Evolutionary conservation across 2,329 filamentous ascomycete species (phyloP), one percentile per base, ranked within the genome.

Genomic region (Fusarium beomiforme): DNA sequence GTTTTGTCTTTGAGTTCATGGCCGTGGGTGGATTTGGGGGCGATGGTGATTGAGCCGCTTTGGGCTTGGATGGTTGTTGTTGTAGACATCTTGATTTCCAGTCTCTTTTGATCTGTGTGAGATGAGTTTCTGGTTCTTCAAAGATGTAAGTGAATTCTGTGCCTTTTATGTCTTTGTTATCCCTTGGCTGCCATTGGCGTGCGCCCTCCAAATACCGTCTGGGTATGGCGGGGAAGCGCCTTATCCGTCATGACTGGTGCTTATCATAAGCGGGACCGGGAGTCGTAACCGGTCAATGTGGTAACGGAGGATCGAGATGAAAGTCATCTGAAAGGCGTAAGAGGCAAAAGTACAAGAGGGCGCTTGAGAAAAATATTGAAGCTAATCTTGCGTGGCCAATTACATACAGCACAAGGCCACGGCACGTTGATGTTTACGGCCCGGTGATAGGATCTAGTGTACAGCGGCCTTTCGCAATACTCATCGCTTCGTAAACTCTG

Each of bases 1-100:
- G 75, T 76, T 44, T 75, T 76, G 57, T 67, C 46, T 8, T 55
- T 61, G 10, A 76, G 59, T 44, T 76, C 75, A 49, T 73, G 59
- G 50, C 75, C 75, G 19, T 76, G 74, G 24, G 49, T 62, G 60
- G 7, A 24, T 36, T 55, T 76, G 69, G 29, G 63, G 66, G 17
- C 26, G 43, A 69, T 51, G 58, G 59, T 71, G 21, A 65, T 36
- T 1, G 71, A 60, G 44, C 65, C 60, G 26, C 21, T 44, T 0
- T 13, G 17, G 43, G 47, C 54, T 14, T 59, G 36, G 12, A 54
- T 24, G 11, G 59, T 33, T 3, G 53, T 61, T 11, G 59, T 49
- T 13, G 57, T 19, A 26, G 53, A 46, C 53, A 56, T 55, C 3
- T 29, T 10, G 17, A 1, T 17, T 3, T 14, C 8, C 2, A 9